Evolutionary conservation across 371 early-diverging fungal species (phyloP), one percentile per base, ranked within the genome.

Genomic region (Syncephalastrum contaminatum): DNA sequence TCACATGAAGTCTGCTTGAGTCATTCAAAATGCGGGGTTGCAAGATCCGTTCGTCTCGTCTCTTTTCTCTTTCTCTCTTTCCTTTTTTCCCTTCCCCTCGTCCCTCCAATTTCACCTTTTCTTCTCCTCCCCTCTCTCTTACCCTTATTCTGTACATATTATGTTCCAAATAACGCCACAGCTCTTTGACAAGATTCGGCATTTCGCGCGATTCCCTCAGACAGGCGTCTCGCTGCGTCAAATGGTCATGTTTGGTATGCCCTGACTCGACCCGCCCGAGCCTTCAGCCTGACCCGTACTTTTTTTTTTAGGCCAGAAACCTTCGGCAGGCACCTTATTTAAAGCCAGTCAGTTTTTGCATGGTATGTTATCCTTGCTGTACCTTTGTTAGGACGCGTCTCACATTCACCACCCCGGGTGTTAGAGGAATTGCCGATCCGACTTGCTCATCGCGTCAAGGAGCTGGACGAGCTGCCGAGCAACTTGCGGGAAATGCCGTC

Each of bases 361-460:
- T 59, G 77, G 82, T 82, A 70, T 58, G 36, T 30, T 30, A 10
- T 30, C 36, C 7, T 30, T 30, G 12, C 2, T 8, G 36, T 30
- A 30, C 36, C 36, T 30, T 30, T 30, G 5, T 30, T 30, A 10
- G 12, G 12, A 30, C 36, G 43, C 45, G 4, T 43, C 30, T 51
- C 20, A 41, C 25, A 39, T 36, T 6, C 36, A 2, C 36, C 12
- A 10, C 12, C 36, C 25, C 7, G 2, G 16, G 16, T 41, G 15
- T 15, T 48, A 77, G 89, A 94, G 78, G 98, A 98, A 70, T 76
- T 98, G 43, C 97, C 97, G 24, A 90, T 98, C 54, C 88, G 98
- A 4, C 73, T 97, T 13, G 96, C 98, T 1, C 95, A 94, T 63
- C 83, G 98, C 20, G 96, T 96, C 22, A 94, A 95, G 41, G 98